Percentiles rank a stretch among this genome's conserved stretches.
These are phyloP conservation scores for Trifolium pratense DNA, from an alignment of 306 rosid species.

Conservation along the genomic window DNA sequence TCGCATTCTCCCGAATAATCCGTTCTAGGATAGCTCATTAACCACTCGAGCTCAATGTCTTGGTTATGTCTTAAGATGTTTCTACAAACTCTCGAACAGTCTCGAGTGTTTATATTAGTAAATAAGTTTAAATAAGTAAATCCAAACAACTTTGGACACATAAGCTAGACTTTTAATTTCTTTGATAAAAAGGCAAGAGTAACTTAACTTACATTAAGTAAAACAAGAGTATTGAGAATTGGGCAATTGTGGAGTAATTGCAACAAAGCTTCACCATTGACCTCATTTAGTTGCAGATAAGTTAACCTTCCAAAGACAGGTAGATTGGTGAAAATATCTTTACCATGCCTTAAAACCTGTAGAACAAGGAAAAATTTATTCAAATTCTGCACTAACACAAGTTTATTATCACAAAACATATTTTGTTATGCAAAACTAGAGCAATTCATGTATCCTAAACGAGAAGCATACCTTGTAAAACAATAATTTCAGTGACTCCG, in stretches of 20 bases:
- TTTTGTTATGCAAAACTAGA: too few species aligned
- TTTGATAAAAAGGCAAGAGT: neutral
- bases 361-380: neutral
- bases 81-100: neutral
- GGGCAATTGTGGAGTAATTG: slow-evolving; percentile 49
- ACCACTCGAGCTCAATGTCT: too few species aligned
- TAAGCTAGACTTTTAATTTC: too few species aligned
- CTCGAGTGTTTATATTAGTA: neutral
- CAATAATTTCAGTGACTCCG: slow-evolving; percentile 40
- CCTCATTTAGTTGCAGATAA: slow-evolving; percentile 48
- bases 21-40: too few species aligned
- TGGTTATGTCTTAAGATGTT: too few species aligned
- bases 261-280: slow-evolving; percentile 43
- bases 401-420: too few species aligned
- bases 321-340: slow-evolving; percentile 29
- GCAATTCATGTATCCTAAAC: neutral
- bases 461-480: slow-evolving; percentile 51
- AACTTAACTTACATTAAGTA: slow-evolving; percentile 49
- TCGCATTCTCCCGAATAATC: too few species aligned
- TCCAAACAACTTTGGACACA: neutral
- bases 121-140: neutral
- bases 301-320: slow-evolving; percentile 44
- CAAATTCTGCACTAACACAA: too few species aligned
- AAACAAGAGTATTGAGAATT: slow-evolving; percentile 41
- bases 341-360: slow-evolving; percentile 38